Evolutionary conservation across 495 filamentous ascomycete species (phyloP).

Genomic region (Pyrenula massariospora): DNA sequence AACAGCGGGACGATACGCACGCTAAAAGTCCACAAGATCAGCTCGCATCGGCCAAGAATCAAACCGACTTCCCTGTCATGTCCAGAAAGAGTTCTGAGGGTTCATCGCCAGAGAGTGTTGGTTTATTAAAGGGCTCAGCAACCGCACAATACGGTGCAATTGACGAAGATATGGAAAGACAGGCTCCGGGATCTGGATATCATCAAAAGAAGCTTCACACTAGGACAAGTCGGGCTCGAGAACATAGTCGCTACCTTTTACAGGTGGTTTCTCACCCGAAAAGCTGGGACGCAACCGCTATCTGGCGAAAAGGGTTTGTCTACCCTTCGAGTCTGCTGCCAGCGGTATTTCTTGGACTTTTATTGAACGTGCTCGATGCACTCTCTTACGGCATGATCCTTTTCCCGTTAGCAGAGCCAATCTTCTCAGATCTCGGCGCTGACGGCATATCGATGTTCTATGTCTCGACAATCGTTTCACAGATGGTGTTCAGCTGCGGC

Average conservation of each 20-base stretch:
- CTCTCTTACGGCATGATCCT: slow-evolving; percentile 96
- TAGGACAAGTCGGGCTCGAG: slow-evolving; percentile 12
- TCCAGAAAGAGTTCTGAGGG: not conserved
- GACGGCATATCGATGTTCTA: slow-evolving; percentile 99
- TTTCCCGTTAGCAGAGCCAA: slow-evolving; percentile 75
- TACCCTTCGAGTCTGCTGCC: slow-evolving; percentile 62
- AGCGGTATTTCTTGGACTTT: slow-evolving; percentile 73
- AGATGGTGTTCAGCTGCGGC: slow-evolving; percentile 76
- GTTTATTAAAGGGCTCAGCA: not conserved
- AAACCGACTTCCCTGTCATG: not conserved
- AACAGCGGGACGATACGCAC: not conserved
- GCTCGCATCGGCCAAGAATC: not conserved
- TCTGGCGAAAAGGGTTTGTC: slow-evolving; percentile 53
- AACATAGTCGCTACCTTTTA: slow-evolving; percentile 7
- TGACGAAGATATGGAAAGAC: slow-evolving; percentile 18
- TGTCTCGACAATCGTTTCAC: slow-evolving; percentile 89
- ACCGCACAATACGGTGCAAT: not conserved
- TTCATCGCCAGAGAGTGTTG: not conserved
- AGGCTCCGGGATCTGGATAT: slow-evolving; percentile 5
- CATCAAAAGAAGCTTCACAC: slow-evolving; percentile 11
- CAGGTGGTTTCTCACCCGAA: slow-evolving; percentile 43
- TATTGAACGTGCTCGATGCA: slow-evolving; percentile 89
- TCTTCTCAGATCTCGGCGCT: slow-evolving; percentile 73
- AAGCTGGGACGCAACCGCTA: slow-evolving; percentile 52
- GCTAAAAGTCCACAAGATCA: not conserved